Base-by-base conservation (phyloP, 164 flowering plant species). In the Magnolia officinalis region DNA sequence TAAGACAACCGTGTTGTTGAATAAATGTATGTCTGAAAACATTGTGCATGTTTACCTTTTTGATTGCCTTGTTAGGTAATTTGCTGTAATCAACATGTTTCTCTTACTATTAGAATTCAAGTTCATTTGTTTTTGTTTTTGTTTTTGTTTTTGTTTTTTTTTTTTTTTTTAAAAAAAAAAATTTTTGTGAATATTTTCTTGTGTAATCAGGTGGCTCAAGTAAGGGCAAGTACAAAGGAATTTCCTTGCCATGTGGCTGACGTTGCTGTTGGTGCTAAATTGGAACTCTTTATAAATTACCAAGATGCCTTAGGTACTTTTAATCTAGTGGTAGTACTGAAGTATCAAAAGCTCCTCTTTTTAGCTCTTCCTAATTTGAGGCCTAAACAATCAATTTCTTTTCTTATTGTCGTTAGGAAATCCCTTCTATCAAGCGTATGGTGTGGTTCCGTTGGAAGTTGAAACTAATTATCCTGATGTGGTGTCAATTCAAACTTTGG, bases 341-440 rank as follows among this genome's bases (percentile, higher is more conserved):
- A 26, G 2, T 76, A n/a, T 23, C 64, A 50, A n/a, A 50, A 5
- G 1, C 18, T 51, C 21, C 20, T 4, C 29, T 68, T 64, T 81
- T 5, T 24, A 66, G n/a, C 75, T 67, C 49, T 26, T 1, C n/a
- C 59, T 73, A 49, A 72, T 6, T 50, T 18, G 26, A 74, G 75
- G 70, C 74, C 24, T 76, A 16, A 73, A 29, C 21, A 55, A 11
- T 76, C 21, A 20, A 67, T 20, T 50, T 49, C 64, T 58, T 76
- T 50, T 80, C 55, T 69, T 63, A 8, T 49, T 76, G 82, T 71
- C 74, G 52, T 63, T 79, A 92, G 97, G 97, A 72, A 81, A 81
- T 79, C 92, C 97, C 58, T 95, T 95, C 79, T 81, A 82, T 78
- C 97, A 95, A 86, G 96, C 97, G 76, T 81, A 85, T 83, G 81